Base-by-base conservation (phyloP, 169 alveolate genomes). In the Eimeria acervulina region DNA sequence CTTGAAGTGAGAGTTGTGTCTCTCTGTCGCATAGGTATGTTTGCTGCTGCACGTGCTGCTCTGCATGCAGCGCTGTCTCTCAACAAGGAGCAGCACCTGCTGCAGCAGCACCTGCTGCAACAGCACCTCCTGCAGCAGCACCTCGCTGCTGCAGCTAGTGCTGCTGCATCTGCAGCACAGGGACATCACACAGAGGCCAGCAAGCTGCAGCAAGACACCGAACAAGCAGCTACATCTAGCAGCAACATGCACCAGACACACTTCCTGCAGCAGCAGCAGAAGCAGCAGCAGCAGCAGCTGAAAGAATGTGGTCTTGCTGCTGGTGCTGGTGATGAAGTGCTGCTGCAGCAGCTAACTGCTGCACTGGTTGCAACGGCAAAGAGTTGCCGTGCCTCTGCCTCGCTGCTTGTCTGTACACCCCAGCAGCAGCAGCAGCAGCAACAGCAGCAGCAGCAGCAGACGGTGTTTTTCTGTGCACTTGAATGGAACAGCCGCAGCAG, bases 51-150 rank as follows among this genome's bases (percentile, higher is more conserved):
- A n/a, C 63, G 68, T 12, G 40, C 90, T 12, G 90, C 61, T 19
- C 68, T 80, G 90, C 68, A 80, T 44, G 40, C 70, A 26, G 90
- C 90, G 42, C 40, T 80, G 42, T 44, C 90, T 47, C 68, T 80
- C 8, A 80, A 80, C n/a, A 28, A 21, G 38, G 90, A 80, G 90
- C 90, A 80, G 90, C 63, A 38, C 26, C 2, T 80, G 90, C 90
- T 80, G 72, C 90, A 80, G 90, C 90, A 80, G 90, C 88, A 76
- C 33, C 88, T 76, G 88, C 63, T 33, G 59, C 61, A 28, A 42
- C 81, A 33, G 61, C 88, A 36, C 61, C 63, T 36, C 1, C 88
- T 38, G 61, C 88, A 76, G 55, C 59, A 76, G 26, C 70, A 80
- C 42, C 90, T 26, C n/a, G 42, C 38, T 44, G 51, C 42, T 40